phyloP scores from a whole-genome alignment of 73 alveolate species.

The Vitrella brassicaformis region DNA sequence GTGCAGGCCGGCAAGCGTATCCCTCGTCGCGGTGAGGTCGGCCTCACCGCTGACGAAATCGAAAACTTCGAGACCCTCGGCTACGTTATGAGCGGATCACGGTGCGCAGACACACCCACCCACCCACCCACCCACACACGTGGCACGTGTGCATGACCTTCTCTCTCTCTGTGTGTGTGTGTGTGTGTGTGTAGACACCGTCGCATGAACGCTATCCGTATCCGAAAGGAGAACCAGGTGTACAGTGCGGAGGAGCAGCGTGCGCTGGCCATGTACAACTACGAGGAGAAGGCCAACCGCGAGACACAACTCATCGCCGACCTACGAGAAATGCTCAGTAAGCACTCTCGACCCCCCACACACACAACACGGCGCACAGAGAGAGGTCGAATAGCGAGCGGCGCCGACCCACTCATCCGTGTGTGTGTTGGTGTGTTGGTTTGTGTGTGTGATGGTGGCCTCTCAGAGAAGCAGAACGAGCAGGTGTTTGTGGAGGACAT shows the following conservation, averaged over 20 bases:
- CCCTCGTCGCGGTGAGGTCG: constrained; percentile 70
- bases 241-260: constrained; percentile 41
- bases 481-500: not conserved
- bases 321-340: constrained; percentile 21
- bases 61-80: constrained; percentile 54
- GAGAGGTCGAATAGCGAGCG: too few relatives aligned
- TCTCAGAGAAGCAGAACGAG: not conserved
- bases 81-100: constrained; percentile 6
- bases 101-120: not conserved
- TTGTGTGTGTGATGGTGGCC: not conserved
- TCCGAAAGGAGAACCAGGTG: constrained; percentile 32
- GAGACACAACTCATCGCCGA: constrained; percentile 25
- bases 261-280: constrained; percentile 41
- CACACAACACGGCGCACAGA: too few relatives aligned
- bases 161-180: not conserved
- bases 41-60: constrained; percentile 56
- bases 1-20: constrained; percentile 58
- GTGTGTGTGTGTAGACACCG: constrained; percentile 35
- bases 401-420: not conserved
- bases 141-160: not conserved
- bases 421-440: not conserved
- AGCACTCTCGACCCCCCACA: too few relatives aligned
- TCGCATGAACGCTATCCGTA: constrained; percentile 46
- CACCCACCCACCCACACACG: not conserved
- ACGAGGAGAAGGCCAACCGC: constrained; percentile 41